Percentiles rank a stretch among this genome's conserved stretches.
Conservation (phyloP, 1,284 basidiomycete species). For the Ganoderma sinense region DNA sequence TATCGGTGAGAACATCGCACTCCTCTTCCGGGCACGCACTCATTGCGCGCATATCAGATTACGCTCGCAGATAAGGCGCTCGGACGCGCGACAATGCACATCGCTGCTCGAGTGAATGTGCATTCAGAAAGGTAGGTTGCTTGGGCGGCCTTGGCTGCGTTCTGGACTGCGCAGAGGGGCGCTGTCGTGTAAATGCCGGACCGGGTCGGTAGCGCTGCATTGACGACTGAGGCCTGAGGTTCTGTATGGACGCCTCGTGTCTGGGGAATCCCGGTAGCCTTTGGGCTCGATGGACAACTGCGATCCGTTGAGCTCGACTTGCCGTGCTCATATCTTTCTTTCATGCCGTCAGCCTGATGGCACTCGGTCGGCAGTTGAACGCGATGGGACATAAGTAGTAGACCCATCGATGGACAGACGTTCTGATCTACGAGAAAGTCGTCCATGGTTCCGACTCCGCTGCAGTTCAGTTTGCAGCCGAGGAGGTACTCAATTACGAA, state of each 20-base stretch:
- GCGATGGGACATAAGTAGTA: not conserved
- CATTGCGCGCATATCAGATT: conserved; percentile 19
- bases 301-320: not conserved
- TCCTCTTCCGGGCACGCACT: conserved; percentile 1
- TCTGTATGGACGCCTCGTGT: not conserved
- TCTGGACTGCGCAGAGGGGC: no score
- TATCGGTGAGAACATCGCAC: conserved; percentile 30
- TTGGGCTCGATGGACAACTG: not conserved
- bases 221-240: not conserved
- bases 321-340: no score
- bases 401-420: not conserved
- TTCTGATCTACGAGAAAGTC: not conserved
- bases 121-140: not conserved
- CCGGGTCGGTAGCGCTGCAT: not conserved
- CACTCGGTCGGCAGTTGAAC: not conserved
- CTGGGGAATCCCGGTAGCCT: not conserved
- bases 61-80: conserved; percentile 1
- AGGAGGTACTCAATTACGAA: not conserved
- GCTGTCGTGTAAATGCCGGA: not conserved
- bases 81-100: not conserved
- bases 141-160: not conserved
- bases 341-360: no score
- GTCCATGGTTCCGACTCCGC: no score
- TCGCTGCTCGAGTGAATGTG: not conserved
- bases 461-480: not conserved